These are phyloP conservation scores for Paracoccidioides brasiliensis DNA, from an alignment of 2,329 filamentous ascomycete genomes.

Conservation along the genomic window DNA sequence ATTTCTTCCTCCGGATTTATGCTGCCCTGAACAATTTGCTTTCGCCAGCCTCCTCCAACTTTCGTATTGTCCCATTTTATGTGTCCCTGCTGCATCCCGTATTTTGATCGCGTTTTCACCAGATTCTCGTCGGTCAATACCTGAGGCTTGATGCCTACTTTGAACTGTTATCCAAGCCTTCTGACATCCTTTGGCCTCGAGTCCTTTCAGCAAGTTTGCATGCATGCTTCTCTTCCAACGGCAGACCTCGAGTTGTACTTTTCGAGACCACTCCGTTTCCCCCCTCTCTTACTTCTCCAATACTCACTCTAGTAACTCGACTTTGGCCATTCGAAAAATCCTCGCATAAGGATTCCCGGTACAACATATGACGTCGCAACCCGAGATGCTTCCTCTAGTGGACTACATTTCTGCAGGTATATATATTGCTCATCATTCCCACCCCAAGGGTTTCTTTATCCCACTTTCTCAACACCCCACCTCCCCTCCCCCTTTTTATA, in stretches of 20 bases:
- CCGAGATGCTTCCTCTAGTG: not conserved
- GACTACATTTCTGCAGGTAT: conserved; percentile 2
- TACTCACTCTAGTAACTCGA: not conserved
- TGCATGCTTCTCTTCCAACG: not conserved
- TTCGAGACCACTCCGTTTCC: not conserved
- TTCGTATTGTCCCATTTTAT: no score
- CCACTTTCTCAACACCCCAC: not conserved
- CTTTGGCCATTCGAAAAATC: not conserved
- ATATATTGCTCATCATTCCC: not conserved
- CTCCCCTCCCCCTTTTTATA: not conserved
- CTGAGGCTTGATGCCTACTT: not conserved
- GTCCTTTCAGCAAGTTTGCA: not conserved
- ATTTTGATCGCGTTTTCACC: no score
- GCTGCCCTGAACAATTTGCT: no score
- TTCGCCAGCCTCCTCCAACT: no score
- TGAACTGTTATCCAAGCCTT: not conserved
- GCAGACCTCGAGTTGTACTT: not conserved
- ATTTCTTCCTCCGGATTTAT: no score
- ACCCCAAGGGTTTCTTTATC: not conserved
- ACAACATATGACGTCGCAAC: not conserved
- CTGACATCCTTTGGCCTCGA: not conserved
- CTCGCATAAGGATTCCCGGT: not conserved
- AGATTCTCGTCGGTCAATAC: not conserved
- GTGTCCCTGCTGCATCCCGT: no score
- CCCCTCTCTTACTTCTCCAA: not conserved